phyloP scores from a whole-genome alignment of 2,329 filamentous ascomycete species.

The Talaromyces sp. region DNA sequence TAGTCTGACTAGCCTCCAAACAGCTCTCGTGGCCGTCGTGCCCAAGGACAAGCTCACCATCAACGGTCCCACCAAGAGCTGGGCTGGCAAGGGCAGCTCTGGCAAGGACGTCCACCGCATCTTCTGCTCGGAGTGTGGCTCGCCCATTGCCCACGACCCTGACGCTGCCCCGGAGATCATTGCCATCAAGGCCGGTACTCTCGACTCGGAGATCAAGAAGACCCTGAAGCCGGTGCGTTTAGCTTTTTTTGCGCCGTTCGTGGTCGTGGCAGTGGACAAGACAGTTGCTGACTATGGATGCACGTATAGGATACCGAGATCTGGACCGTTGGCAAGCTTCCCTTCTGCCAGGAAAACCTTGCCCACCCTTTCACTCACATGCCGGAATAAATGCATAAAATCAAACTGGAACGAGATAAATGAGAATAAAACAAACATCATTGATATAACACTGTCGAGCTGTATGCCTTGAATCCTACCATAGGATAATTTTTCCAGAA shows the following conservation, averaged over 20 bases:
- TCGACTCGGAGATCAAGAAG: conserved; percentile 61
- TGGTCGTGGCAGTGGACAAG: conserved; percentile 27
- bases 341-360: conserved; percentile 62
- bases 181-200: conserved; percentile 61
- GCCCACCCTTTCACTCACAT: conserved; percentile 59
- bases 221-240: conserved; percentile 50
- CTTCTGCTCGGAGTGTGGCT: conserved; percentile 65
- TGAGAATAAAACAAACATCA: background rate
- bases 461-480: background rate
- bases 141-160: conserved; percentile 64
- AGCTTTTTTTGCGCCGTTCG: conserved; percentile 31
- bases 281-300: background rate
- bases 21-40: conserved; percentile 60
- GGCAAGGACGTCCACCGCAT: conserved; percentile 61
- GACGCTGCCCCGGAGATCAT: conserved; percentile 66
- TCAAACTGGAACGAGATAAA: background rate
- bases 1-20: background rate
- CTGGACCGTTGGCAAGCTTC: conserved; percentile 63
- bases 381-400: conserved; percentile 44
- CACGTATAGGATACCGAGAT: conserved; percentile 54
- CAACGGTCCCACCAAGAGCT: conserved; percentile 61
- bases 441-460: background rate
- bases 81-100: conserved; percentile 53
- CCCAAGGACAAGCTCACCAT: conserved; percentile 60
- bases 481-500: background rate